Percentiles rank a stretch among this genome's conserved stretches.
Conservation (phyloP, 208 protist species). For the Leishmania mexicana region DNA sequence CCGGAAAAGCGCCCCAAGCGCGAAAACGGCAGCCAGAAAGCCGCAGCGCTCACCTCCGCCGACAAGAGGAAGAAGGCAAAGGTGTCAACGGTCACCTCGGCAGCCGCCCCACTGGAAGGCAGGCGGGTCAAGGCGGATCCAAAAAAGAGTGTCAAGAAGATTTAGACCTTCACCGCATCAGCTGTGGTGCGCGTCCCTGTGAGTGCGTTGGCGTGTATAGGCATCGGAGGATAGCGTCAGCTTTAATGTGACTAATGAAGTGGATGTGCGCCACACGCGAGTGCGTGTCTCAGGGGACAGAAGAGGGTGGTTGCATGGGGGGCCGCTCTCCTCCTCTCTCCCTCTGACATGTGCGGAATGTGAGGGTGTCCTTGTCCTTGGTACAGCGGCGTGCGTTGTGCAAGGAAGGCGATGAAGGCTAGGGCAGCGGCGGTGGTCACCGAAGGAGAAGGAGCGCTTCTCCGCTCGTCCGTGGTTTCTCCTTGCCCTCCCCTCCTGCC, state of each 20-base stretch:
- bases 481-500: neutral
- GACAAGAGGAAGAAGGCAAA: constrained; percentile 4
- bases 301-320: neutral
- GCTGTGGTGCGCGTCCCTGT: neutral
- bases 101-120: neutral
- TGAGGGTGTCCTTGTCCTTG: neutral
- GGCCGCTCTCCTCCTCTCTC: neutral
- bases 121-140: neutral
- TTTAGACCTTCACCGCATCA: neutral
- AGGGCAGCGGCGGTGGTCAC: neutral
- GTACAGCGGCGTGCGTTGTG: neutral
- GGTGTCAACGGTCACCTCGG: neutral
- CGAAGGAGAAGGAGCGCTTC: neutral
- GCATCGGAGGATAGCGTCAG: neutral
- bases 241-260: constrained; percentile 4
- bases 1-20: constrained; percentile 17
- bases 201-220: neutral
- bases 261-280: neutral
- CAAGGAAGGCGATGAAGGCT: neutral
- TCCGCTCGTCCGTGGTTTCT: neutral
- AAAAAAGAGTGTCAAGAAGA: neutral
- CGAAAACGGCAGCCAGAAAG: neutral
- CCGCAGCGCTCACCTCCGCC: neutral
- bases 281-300: neutral
- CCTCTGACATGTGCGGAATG: neutral